Conservation (phyloP, 148 eudicot species). For the Diospyros lotus region DNA sequence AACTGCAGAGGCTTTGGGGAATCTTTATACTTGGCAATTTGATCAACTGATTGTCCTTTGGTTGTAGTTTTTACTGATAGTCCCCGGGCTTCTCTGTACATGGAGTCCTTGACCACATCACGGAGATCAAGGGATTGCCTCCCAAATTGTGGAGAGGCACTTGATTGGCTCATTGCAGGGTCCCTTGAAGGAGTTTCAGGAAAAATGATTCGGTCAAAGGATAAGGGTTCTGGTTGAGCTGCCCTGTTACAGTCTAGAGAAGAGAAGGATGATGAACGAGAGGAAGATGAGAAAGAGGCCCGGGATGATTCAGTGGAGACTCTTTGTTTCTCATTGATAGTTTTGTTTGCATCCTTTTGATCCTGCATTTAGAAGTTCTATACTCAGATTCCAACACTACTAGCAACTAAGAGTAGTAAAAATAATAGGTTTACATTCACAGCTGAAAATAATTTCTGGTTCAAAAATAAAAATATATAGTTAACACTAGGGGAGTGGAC, state of each 20-base stretch:
- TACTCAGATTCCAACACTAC: neutral
- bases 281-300: slow-evolving; percentile 76
- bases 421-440: slow-evolving; percentile 3
- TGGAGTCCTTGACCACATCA: slow-evolving; percentile 84
- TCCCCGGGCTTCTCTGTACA: slow-evolving; percentile 56
- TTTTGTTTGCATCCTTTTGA: slow-evolving; percentile 34
- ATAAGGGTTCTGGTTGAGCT: slow-evolving; percentile 59
- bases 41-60: slow-evolving; percentile 36
- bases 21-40: slow-evolving; percentile 35
- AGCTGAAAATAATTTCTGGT: neutral
- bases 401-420: neutral
- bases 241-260: slow-evolving; percentile 68
- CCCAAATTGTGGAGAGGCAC: slow-evolving; percentile 49
- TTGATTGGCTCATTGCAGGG: slow-evolving; percentile 46
- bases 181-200: slow-evolving; percentile 73
- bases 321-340: slow-evolving; percentile 50
- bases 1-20: slow-evolving; percentile 56
- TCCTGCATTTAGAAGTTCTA: slow-evolving; percentile 49
- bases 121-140: slow-evolving; percentile 59
- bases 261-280: slow-evolving; percentile 88
- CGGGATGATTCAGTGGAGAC: slow-evolving; percentile 71
- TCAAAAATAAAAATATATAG: neutral
- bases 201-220: slow-evolving; percentile 59
- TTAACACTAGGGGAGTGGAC: neutral
- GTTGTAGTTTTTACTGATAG: slow-evolving; percentile 39